phyloP scores from a whole-genome alignment of 108 stramenopile genomes.

The Skeletonema costatum region DNA sequence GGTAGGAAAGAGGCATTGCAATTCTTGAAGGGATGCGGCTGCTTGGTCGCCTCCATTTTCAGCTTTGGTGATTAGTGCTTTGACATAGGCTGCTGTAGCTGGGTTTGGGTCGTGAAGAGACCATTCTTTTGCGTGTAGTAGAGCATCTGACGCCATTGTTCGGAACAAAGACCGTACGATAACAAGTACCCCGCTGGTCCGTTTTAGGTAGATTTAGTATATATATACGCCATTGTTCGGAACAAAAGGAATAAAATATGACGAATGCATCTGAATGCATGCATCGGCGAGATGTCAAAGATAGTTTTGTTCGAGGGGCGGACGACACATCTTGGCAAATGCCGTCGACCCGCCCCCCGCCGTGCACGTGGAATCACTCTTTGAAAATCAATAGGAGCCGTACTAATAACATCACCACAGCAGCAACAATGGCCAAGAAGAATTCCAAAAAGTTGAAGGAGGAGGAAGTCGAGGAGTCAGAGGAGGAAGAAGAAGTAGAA shows the following conservation, averaged over 20 bases:
- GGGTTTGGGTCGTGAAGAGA: constrained; percentile 68
- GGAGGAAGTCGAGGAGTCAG: constrained; percentile 13
- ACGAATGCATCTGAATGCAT: no score
- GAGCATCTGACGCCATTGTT: constrained; percentile 10
- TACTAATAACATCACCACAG: not conserved
- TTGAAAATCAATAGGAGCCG: not conserved
- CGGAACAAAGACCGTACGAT: no score
- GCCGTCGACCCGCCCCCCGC: no score
- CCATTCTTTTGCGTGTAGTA: constrained; percentile 65
- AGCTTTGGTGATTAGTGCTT: constrained; percentile 40
- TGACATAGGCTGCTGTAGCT: constrained; percentile 53
- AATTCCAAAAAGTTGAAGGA: constrained; percentile 19
- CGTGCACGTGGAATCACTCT: not conserved
- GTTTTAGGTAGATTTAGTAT: no score
- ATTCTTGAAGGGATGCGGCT: constrained; percentile 4
- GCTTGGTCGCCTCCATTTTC: constrained; percentile 20
- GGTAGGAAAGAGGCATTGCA: constrained; percentile 50
- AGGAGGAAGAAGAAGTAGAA: constrained; percentile 33
- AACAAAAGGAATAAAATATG: not conserved
- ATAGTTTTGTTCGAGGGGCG: no score
- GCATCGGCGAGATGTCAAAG: no score
- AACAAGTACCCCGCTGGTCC: no score
- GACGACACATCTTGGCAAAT: no score
- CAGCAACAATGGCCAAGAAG: constrained; percentile 29
- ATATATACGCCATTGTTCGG: constrained; percentile 8